Evolutionary conservation across 1,139 yeast species (phyloP).

Genomic region (Barnettozyma hawaiiensis): DNA sequence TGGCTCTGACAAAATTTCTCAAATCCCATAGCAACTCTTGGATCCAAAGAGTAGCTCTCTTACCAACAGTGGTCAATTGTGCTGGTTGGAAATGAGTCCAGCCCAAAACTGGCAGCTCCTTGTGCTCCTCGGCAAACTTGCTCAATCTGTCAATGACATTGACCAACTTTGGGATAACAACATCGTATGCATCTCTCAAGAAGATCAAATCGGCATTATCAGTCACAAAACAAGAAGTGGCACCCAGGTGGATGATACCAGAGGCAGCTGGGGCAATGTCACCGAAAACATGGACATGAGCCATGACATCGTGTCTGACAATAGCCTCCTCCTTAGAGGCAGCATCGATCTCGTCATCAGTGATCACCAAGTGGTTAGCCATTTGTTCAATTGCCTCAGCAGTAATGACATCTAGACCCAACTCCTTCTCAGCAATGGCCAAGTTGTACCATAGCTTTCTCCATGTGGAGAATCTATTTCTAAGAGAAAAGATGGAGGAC

Average conservation of each 20-base stretch:
- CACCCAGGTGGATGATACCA: slow-evolving; percentile 96
- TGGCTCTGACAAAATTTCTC: slow-evolving; percentile 91
- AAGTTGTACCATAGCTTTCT: slow-evolving; percentile 94
- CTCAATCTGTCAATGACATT: slow-evolving; percentile 90
- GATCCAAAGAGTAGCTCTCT: slow-evolving; percentile 95
- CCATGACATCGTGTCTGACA: slow-evolving; percentile 99
- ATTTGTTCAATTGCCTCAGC: slow-evolving; percentile 90
- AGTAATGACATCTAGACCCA: slow-evolving; percentile 77
- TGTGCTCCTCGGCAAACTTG: slow-evolving; percentile 82
- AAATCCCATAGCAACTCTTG: slow-evolving; percentile 98
- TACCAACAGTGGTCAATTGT: slow-evolving; percentile 96
- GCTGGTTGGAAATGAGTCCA: slow-evolving; percentile 99
- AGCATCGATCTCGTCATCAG: slow-evolving; percentile 86
- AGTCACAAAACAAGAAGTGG: slow-evolving; percentile 95
- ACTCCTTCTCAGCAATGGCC: slow-evolving; percentile 92
- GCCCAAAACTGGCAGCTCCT: slow-evolving; percentile 94
- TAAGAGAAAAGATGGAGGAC: slow-evolving; percentile 85
- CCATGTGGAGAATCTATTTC: slow-evolving; percentile 97
- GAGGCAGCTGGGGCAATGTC: slow-evolving; percentile 92
- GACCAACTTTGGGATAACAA: slow-evolving; percentile 89
- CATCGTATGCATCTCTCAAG: slow-evolving; percentile 90
- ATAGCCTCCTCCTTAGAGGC: slow-evolving; percentile 94
- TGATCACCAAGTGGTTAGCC: slow-evolving; percentile 68
- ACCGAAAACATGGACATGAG: slow-evolving; percentile 96
- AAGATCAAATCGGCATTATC: slow-evolving; percentile 97